A percentile compares a stretch with the other conserved stretches of the same genome.
These are phyloP conservation scores for Globisporangium nodosum DNA, from an alignment of 352 stramenopile genomes.

Conservation along the genomic window DNA sequence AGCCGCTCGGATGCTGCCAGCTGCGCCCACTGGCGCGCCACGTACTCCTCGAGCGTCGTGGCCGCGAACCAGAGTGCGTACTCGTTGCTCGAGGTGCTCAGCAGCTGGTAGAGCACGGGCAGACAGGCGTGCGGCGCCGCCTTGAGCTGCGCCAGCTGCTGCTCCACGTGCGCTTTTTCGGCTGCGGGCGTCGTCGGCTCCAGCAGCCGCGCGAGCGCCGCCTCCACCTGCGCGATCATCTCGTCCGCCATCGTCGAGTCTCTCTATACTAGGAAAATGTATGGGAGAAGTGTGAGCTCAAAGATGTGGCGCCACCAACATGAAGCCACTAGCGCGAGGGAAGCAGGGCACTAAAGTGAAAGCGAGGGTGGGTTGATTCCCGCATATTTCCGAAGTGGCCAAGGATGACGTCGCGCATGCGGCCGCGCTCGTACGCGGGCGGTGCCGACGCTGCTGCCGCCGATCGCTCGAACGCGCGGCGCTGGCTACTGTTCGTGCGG, in stretches of 20 bases:
- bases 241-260: constrained; percentile 1
- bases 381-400: background rate
- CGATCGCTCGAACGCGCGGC: constrained; percentile 14
- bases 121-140: constrained; percentile 41
- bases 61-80: constrained; percentile 76
- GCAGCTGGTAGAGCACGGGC: constrained; percentile 59
- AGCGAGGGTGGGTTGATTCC: background rate
- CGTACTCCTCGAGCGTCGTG: constrained; percentile 71
- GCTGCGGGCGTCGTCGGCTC: constrained; percentile 40
- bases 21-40: constrained; percentile 47
- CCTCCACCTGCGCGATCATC: constrained; percentile 62
- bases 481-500: constrained; percentile 46
- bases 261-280: background rate
- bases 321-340: too few relatives aligned
- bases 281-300: background rate
- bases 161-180: constrained; percentile 49
- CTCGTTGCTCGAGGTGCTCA: constrained; percentile 55
- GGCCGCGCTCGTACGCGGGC: constrained; percentile 31
- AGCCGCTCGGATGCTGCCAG: constrained; percentile 36
- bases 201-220: constrained; percentile 46
- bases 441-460: constrained; percentile 1
- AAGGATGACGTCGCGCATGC: background rate
- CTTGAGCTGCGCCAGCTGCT: constrained; percentile 61
- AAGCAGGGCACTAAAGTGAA: background rate
- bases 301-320: background rate